Evolutionary conservation across 371 early-diverging fungal genomes (phyloP).

Genomic region (Blyttiomyces sp.): DNA sequence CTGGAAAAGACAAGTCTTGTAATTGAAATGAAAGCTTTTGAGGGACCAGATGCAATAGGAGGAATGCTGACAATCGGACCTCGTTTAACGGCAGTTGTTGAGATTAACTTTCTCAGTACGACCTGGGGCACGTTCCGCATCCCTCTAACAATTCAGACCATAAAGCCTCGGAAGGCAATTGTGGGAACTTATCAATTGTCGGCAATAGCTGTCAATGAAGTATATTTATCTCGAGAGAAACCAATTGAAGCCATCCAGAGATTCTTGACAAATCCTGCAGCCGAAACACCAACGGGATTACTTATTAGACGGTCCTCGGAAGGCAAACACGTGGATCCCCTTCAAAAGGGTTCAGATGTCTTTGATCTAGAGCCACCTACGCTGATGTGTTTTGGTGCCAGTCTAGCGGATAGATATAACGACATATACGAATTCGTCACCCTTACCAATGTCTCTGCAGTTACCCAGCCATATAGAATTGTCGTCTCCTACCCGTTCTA

Average conservation of each 20-base stretch:
- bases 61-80: conserved; percentile 25
- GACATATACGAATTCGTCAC: conserved; percentile 40
- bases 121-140: conserved; percentile 36
- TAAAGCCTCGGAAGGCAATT: conserved; percentile 34
- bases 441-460: conserved; percentile 34
- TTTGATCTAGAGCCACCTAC: conserved; percentile 40
- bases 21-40: conserved; percentile 26
- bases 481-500: conserved; percentile 40
- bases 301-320: conserved; percentile 10
- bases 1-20: conserved; percentile 4
- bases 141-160: conserved; percentile 25
- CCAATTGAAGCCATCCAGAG: conserved; percentile 22
- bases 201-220: conserved; percentile 31
- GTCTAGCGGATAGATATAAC: conserved; percentile 12
- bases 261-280: conserved; percentile 19
- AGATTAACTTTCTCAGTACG: conserved; percentile 26
- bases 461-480: conserved; percentile 37
- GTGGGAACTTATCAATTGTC: conserved; percentile 25
- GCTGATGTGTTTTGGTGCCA: conserved; percentile 36
- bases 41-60: conserved; percentile 30
- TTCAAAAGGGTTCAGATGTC: conserved; percentile 30
- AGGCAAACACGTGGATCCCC: neutral
- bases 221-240: conserved; percentile 21
- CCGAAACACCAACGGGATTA: conserved; percentile 22
- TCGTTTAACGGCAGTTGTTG: conserved; percentile 31